phyloP scores from a whole-genome alignment of 129 eudicot species.

The Solidago caesia region DNA sequence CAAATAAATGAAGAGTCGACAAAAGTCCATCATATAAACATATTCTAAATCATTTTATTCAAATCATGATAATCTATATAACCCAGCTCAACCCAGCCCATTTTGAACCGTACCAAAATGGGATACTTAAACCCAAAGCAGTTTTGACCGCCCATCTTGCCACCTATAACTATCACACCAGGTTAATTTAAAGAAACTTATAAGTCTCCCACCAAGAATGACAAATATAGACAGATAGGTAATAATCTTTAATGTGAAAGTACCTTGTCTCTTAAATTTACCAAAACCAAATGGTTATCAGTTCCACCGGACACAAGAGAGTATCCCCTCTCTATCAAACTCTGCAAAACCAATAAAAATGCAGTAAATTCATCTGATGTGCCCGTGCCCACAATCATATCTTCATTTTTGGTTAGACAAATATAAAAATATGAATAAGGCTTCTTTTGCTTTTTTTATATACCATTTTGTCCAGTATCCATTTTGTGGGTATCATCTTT shows the following conservation, averaged over 20 bases:
- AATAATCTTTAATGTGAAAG: not conserved
- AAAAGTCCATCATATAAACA: no score
- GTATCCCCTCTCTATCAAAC: constrained; percentile 70
- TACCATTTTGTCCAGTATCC: no score
- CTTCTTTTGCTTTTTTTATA: no score
- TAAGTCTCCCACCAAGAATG: not conserved
- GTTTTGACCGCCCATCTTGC: no score
- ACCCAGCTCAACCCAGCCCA: no score
- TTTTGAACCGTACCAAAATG: no score
- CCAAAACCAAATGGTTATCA: constrained; percentile 90
- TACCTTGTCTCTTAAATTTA: constrained; percentile 84
- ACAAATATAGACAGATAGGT: constrained; percentile 17
- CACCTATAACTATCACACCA: not conserved
- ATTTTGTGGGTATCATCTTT: not conserved
- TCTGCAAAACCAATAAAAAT: constrained; percentile 42
- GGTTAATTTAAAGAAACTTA: not conserved
- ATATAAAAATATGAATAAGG: no score
- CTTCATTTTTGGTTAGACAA: not conserved
- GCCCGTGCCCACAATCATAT: not conserved
- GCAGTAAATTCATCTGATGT: not conserved
- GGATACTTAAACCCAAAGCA: no score
- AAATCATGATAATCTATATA: no score
- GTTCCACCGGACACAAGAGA: constrained; percentile 96
- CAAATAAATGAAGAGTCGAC: no score
- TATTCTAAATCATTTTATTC: no score